phyloP scores from a whole-genome alignment of 768 basidiomycete species.

The Panellus pusillus region DNA sequence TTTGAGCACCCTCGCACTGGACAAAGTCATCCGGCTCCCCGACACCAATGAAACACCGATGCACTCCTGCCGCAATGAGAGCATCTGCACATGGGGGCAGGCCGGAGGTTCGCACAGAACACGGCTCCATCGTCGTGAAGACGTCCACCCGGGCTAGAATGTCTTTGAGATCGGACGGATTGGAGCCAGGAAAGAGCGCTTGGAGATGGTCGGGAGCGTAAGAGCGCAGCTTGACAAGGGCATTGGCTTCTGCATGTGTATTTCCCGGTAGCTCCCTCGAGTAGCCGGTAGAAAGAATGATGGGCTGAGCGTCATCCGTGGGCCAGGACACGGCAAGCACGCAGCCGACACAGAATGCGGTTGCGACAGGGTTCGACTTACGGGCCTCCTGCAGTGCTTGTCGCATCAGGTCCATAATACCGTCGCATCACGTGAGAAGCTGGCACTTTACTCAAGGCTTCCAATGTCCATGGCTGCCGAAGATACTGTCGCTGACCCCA shows the following conservation, averaged over 20 bases:
- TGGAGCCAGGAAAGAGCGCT: constrained; percentile 39
- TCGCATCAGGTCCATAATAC: constrained; percentile 36
- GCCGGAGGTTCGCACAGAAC: constrained; percentile 86
- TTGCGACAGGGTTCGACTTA: constrained; percentile 65
- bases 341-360: constrained; percentile 93
- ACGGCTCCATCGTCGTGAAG: constrained; percentile 97
- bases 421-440: not conserved
- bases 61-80: constrained; percentile 68
- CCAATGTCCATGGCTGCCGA: constrained; percentile 68
- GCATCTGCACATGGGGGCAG: constrained; percentile 84
- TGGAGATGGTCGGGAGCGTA: constrained; percentile 47
- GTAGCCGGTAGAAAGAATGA: constrained; percentile 69
- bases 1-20: constrained; percentile 81
- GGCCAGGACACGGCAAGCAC: constrained; percentile 52
- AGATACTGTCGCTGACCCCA: constrained; percentile 60
- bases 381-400: constrained; percentile 71
- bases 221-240: constrained; percentile 66
- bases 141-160: constrained; percentile 66
- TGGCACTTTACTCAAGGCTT: constrained; percentile 23
- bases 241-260: constrained; percentile 97
- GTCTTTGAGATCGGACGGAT: constrained; percentile 39
- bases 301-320: constrained; percentile 6
- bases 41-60: constrained; percentile 83
- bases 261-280: constrained; percentile 92
- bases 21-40: constrained; percentile 95